Conservation (phyloP, 2,329 filamentous ascomycete genomes). For the Tympanopsis confertula region DNA sequence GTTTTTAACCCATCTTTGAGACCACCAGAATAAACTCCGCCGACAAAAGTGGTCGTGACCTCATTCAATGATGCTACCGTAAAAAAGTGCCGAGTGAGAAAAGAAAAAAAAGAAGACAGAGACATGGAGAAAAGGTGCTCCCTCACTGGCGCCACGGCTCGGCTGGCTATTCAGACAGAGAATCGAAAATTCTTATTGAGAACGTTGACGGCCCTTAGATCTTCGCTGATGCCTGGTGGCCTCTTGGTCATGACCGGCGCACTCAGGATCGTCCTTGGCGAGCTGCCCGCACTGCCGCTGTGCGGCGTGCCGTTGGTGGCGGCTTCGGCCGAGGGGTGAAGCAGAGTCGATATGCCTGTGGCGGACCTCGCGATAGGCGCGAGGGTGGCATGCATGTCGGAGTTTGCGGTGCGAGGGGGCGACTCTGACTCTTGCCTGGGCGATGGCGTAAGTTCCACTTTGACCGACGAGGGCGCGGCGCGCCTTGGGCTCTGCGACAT, state of each 20-base stretch:
- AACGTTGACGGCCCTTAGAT: background rate
- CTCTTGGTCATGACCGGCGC: background rate
- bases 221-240: no score
- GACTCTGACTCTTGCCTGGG: background rate
- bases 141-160: no score
- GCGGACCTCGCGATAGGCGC: background rate
- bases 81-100: no score
- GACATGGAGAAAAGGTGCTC: no score
- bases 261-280: background rate
- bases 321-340: background rate
- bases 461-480: background rate
- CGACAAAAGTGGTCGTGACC: no score
- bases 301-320: background rate
- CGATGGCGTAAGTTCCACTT: background rate
- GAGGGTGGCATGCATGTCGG: background rate
- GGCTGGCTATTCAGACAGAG: no score
- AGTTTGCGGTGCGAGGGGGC: background rate
- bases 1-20: no score
- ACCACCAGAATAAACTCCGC: no score
- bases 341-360: background rate
- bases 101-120: no score
- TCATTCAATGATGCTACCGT: no score
- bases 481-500: background rate
- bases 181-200: background rate
- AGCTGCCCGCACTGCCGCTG: background rate